Conservation (phyloP, 2,329 filamentous ascomycete genomes). For the Colletotrichum plurivorum region DNA sequence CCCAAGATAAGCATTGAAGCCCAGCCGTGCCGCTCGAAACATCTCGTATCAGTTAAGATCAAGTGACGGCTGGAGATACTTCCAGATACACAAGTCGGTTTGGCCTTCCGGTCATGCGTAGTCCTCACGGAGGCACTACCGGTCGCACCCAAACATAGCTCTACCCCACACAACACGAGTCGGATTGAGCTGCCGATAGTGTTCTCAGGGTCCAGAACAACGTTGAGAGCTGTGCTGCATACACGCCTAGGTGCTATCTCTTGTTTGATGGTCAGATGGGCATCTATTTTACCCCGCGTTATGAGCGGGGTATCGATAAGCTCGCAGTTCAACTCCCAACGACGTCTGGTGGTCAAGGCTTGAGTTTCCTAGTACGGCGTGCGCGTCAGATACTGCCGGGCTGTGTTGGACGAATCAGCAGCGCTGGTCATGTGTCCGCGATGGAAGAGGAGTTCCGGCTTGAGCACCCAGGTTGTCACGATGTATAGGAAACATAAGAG, state of each 20-base stretch:
- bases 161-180: conserved; percentile 22
- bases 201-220: conserved; percentile 14
- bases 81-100: conserved; percentile 16
- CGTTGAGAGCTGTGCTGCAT: conserved; percentile 14
- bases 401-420: background rate
- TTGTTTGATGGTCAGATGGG: conserved; percentile 20
- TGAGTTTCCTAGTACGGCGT: conserved; percentile 15
- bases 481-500: conserved; percentile 9
- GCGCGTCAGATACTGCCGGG: conserved; percentile 15
- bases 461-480: conserved; percentile 5
- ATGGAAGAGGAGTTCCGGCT: conserved; percentile 7
- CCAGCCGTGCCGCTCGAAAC: conserved; percentile 1
- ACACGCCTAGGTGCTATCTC: conserved; percentile 11
- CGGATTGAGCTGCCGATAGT: conserved; percentile 16
- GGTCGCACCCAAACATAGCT: conserved; percentile 10
- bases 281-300: conserved; percentile 29
- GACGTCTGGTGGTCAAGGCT: conserved; percentile 9
- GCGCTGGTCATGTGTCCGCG: conserved; percentile 6
- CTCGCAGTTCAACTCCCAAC: conserved; percentile 14
- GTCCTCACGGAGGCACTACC: conserved; percentile 27
- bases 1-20: conserved; percentile 11
- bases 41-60: conserved; percentile 1
- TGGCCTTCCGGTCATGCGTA: conserved; percentile 22
- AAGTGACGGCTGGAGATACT: background rate
- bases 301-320: conserved; percentile 37